Evolutionary conservation across 306 rosid species (phyloP).

Genomic region (Lathyrus sativus): DNA sequence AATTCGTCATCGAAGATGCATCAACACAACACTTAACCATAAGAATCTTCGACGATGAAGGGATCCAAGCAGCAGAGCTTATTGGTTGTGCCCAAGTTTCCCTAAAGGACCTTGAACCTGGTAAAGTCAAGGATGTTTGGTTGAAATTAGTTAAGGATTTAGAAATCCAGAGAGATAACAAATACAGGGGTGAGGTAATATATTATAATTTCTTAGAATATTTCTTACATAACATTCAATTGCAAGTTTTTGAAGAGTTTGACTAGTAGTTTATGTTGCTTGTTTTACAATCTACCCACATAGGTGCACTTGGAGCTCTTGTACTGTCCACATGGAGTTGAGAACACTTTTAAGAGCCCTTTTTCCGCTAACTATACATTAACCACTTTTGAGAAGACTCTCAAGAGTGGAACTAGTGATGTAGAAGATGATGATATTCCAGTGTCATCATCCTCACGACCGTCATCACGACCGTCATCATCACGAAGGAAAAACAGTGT

Average conservation of each 20-base stretch:
- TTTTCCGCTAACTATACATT: slow-evolving; percentile 61
- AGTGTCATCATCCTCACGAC: slow-evolving; percentile 16
- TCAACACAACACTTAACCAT: slow-evolving; percentile 80
- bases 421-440: slow-evolving; percentile 40
- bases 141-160: slow-evolving; percentile 80
- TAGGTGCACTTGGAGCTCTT: slow-evolving; percentile 96
- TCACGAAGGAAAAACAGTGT: slow-evolving; percentile 64
- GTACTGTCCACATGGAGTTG: slow-evolving; percentile 73
- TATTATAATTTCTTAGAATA: slow-evolving; percentile 7
- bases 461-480: not conserved
- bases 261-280: not conserved
- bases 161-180: slow-evolving; percentile 77
- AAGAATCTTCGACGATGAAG: slow-evolving; percentile 85
- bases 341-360: slow-evolving; percentile 52
- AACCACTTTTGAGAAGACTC: slow-evolving; percentile 73
- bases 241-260: not conserved
- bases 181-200: slow-evolving; percentile 87
- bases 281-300: not conserved
- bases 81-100: slow-evolving; percentile 74
- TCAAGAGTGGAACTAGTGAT: slow-evolving; percentile 48
- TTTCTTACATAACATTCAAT: not conserved
- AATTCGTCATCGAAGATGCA: slow-evolving; percentile 75
- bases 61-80: slow-evolving; percentile 74
- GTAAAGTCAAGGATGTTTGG: slow-evolving; percentile 87
- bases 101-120: slow-evolving; percentile 74